A percentile compares a stretch with the other conserved stretches of the same genome.
Conservation (phyloP, 768 basidiomycete species). For the Candolleomyces aberdarensis region DNA sequence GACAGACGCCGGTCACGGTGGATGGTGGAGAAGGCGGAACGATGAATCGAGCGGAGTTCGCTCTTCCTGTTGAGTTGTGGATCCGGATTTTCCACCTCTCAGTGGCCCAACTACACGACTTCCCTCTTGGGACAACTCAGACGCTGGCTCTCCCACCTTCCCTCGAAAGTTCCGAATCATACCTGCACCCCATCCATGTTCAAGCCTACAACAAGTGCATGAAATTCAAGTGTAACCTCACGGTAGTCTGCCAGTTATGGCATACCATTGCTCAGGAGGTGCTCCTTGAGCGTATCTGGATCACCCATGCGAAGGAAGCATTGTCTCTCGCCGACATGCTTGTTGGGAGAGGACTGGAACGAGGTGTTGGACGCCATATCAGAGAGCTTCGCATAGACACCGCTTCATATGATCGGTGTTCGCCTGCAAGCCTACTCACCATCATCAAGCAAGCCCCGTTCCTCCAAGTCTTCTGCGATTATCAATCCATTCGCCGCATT, state of each 20-base stretch:
- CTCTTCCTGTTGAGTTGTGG: conserved; percentile 63
- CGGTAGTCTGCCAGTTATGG: conserved; percentile 56
- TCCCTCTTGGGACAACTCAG: too few species aligned
- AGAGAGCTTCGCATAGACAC: conserved; percentile 71
- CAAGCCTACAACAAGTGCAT: conserved; percentile 46
- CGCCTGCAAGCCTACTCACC: conserved; percentile 63
- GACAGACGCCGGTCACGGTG: too few species aligned
- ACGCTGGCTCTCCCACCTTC: conserved; percentile 4
- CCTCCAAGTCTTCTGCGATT: conserved; percentile 60
- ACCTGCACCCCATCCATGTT: conserved; percentile 31
- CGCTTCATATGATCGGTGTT: conserved; percentile 58
- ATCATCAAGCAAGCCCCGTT: conserved; percentile 64
- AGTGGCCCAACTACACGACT: conserved; percentile 17
- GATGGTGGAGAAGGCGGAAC: too few species aligned
- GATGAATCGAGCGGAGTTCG: too few species aligned
- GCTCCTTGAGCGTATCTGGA: conserved; percentile 70
- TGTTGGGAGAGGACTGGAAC: neutral
- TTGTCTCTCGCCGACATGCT: conserved; percentile 21
- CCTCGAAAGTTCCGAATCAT: conserved; percentile 50
- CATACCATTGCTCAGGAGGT: conserved; percentile 49
- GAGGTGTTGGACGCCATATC: conserved; percentile 43
- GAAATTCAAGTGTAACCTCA: conserved; percentile 45
- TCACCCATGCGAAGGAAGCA: conserved; percentile 40
- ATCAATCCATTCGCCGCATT: conserved; percentile 56
- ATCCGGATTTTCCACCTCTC: conserved; percentile 57